Evolutionary conservation across 2,329 filamentous ascomycete species (phyloP), one percentile per base, ranked within the genome.

Genomic region (Eutypella sp.): DNA sequence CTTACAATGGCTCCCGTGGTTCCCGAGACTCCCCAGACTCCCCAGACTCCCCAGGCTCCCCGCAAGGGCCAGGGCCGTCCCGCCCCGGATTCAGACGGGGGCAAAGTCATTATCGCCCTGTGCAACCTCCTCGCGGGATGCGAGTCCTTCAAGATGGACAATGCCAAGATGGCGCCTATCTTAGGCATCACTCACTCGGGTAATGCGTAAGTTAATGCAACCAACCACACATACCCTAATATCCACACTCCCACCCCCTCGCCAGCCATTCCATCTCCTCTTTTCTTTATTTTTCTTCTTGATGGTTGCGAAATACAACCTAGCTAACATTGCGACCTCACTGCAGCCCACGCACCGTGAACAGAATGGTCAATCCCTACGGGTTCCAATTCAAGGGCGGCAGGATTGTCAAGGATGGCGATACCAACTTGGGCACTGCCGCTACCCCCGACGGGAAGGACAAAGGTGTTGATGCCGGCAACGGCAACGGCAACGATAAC

Each of bases 111-210:
- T 29, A 36, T 25, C 11, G 22, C 20, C 2, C 38, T 47, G 13
- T 47, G 46, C 37, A 25, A 41, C 24, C 27, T 47, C 41, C 44
- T 47, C 19, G 45, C 45, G 46, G 34, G 41, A 37, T 36, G 24
- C n/a, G 36, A 41, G 5, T 15, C 29, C 20, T 47, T 47, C 16
- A 25, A 47, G 22, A 42, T 31, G 15, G 37, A 40, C 31, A 25
- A n/a, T 4, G 15, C 25, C 27, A 41, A 29, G 42, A 23, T 45
- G 9, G 27, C 36, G 4, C 34, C 24, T 3, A 20, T 41, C 38
- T 18, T 44, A 15, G 37, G 37, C 11, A n/a, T 44, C n/a, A 18
- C 37, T 5, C 40, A 47, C 10, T 36, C 41, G 24, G 45, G 45
- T 37, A 47, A 44, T 18, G 42, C 41, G 46, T 47, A 41, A 40